Evolutionary conservation across 306 rosid genomes (phyloP), one percentile per base, ranked within the genome.

Genomic region (Vicia villosa): DNA sequence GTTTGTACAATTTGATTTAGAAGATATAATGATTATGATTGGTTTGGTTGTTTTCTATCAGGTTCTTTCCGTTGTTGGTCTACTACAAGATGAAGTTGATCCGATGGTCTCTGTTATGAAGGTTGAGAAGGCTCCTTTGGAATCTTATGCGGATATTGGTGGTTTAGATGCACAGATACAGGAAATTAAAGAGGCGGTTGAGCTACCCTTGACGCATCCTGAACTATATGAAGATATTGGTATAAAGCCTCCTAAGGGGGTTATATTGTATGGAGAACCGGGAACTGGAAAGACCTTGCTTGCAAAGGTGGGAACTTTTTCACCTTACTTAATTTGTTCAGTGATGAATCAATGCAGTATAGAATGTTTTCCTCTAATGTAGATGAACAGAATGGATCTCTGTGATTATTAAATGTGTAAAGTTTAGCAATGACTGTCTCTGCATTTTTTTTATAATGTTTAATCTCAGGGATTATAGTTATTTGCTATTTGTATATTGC

Each of bases 231-330:
- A 95, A 80, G 99, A 95, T 72, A 95, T 95, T 40, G 99, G 99
- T 78, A 95, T 95, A 77, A 95, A 83, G 82, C 99, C 99, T 63
- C 96, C 99, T 24, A 95, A 95, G 82, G 99, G 97, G 8, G 96
- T 91, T 74, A 89, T 91, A 36, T 72, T 91, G 56, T 91, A 91
- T 28, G 99, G 99, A 63, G 97, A 91, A 66, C 99, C 99, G 11
- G 99, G 99, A 80, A 95, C 99, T 0, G 99, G 99, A 64, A 95
- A 95, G 84, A 95, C 99, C 57, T 83, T 95, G 82, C 92, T 95
- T 70, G 99, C 99, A 0, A 94, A 94, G 96, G 99, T 94, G 38
- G 54, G 71, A 20, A 52, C 19, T 30, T 66, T 9, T 37, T 37
- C 21, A 5, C 50, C 32, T 38, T 36, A 70, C 78, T 42, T 68